Evolutionary conservation across 257 asterid species (phyloP).

Genomic region (Sherardia arvensis): DNA sequence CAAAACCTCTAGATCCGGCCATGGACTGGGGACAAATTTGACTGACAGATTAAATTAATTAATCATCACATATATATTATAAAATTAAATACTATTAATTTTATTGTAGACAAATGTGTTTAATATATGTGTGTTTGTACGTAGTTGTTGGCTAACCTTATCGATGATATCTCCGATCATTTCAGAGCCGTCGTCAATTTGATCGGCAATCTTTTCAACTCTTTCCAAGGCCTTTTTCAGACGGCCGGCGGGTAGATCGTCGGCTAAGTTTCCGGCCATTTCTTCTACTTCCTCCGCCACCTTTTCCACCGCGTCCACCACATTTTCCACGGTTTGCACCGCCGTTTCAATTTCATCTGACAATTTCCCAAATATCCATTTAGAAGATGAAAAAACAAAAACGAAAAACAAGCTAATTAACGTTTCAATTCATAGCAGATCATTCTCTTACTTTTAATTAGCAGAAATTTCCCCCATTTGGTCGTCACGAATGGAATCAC

Average conservation of each 20-base stretch:
- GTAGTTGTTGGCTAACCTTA: conserved; percentile 12
- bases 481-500: conserved; percentile 45
- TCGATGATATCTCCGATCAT: conserved; percentile 16
- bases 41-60: neutral
- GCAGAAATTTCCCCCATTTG: conserved; percentile 64
- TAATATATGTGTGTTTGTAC: neutral
- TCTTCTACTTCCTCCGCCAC: conserved; percentile 25
- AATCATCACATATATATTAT: neutral
- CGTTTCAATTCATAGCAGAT: neutral
- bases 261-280: conserved; percentile 15
- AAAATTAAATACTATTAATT: neutral
- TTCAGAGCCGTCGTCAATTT: conserved; percentile 15
- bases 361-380: neutral
- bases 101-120: neutral
- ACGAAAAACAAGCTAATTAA: too few species aligned
- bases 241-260: conserved; percentile 19
- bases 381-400: neutral
- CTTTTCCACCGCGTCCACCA: conserved; percentile 19
- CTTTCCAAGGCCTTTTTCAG: conserved; percentile 4
- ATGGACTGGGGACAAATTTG: neutral
- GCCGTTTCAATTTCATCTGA: conserved; percentile 13
- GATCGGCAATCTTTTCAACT: conserved; percentile 19
- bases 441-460: conserved; percentile 47
- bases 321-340: conserved; percentile 14
- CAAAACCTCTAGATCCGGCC: neutral